phyloP scores from a whole-genome alignment of 2,329 filamentous ascomycete species.

The Curvularia sp. region DNA sequence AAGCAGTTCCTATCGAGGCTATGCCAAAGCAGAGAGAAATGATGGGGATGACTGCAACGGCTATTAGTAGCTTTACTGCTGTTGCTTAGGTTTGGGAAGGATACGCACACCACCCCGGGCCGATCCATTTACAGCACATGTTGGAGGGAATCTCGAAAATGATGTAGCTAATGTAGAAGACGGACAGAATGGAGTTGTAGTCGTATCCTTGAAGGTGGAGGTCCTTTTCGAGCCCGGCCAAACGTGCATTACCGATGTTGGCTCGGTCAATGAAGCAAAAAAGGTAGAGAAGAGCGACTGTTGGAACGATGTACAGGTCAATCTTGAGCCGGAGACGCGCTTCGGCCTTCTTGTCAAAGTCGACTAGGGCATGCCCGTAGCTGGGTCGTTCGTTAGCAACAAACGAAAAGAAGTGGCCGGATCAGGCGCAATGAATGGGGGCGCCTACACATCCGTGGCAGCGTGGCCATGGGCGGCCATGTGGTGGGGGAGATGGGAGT shows the following conservation, averaged over 20 bases:
- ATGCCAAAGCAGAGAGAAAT: constrained; percentile 70
- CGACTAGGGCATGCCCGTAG: constrained; percentile 43
- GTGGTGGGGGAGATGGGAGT: constrained; percentile 34
- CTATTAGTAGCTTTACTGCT: background rate
- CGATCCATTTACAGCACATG: constrained; percentile 73
- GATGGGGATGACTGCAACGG: constrained; percentile 60
- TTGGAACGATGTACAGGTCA: constrained; percentile 70
- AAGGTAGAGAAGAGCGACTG: constrained; percentile 70
- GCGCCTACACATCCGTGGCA: constrained; percentile 42
- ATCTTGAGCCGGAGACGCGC: constrained; percentile 67
- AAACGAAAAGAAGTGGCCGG: constrained; percentile 2
- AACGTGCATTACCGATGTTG: constrained; percentile 74
- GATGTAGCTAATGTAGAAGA: constrained; percentile 78
- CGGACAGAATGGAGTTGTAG: constrained; percentile 72
- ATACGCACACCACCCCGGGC: constrained; percentile 68
- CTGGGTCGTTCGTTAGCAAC: constrained; percentile 24
- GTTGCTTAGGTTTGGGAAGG: background rate
- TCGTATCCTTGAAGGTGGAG: constrained; percentile 67
- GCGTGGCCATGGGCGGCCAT: constrained; percentile 40
- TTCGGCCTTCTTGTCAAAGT: constrained; percentile 65
- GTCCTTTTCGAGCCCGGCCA: constrained; percentile 70
- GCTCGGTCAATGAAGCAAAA: constrained; percentile 80
- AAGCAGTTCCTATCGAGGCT: constrained; percentile 70
- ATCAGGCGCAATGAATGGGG: no score
- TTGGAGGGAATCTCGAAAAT: constrained; percentile 66